Base-by-base conservation (phyloP, 306 rosid species). In the Phaseolus lunatus region DNA sequence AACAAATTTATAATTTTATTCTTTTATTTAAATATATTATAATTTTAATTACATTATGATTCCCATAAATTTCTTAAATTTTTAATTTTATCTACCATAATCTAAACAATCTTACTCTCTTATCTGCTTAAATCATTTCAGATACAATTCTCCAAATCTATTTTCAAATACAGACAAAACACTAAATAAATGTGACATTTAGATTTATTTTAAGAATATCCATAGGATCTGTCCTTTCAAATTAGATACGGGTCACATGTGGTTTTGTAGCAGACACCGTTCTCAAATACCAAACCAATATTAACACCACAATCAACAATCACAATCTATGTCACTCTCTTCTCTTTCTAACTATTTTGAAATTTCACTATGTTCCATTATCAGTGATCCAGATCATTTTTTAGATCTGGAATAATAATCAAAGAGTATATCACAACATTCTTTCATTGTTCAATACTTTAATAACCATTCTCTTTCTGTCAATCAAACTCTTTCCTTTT, bases 151-250 rank as follows among this genome's bases (percentile, higher is more conserved):
- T n/a, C n/a, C n/a, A n/a, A n/a, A n/a, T n/a, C n/a, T n/a, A n/a
- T n/a, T n/a, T n/a, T n/a, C n/a, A n/a, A n/a, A n/a, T n/a, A n/a
- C n/a, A n/a, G n/a, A n/a, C n/a, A 8, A 33, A 4, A 26, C 15
- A 18, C 15, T 33, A 8, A 33, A 43, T 9, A 23, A 56, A 33
- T 66, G 54, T 22, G n/a, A 75, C 75, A 65, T 80, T 65, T 80
- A 45, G 70, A 47, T 66, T 65, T 43, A 80, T 47, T 73, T 66
- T 66, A 33, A 45, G 80, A 56, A 80, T 80, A 80, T 80, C 45
- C 76, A 15, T 27, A 15, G 29, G 70, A 63, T 44, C 70, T 20
- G 31, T 73, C 75, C 29, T 15, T 44, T 73, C 63, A 43, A 27
- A 44, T 61, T 6, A 43, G 50, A 73, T 44, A 26, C 9, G 48